phyloP scores from a whole-genome alignment of 164 flowering plant species.

The Kingdonia uniflora region DNA sequence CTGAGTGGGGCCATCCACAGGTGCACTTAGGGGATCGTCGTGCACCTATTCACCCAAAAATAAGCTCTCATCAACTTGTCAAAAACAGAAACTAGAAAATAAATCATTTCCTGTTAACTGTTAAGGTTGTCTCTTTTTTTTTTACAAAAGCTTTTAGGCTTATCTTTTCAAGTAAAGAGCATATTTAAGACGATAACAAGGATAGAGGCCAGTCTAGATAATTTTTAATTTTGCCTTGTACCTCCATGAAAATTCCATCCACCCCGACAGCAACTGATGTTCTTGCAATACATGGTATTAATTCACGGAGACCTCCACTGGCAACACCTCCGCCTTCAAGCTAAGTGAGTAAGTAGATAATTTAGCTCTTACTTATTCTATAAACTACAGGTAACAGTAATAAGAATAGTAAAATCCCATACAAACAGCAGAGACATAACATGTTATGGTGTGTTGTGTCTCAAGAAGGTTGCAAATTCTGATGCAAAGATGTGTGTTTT shows the following conservation, averaged over 20 bases:
- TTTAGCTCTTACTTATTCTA: too few relatives aligned
- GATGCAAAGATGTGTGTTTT: too few relatives aligned
- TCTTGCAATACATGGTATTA: slow-evolving; percentile 96
- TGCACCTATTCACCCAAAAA: slow-evolving; percentile 52
- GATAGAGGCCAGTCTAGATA: too few relatives aligned
- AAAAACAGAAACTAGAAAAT: slow-evolving; percentile 1
- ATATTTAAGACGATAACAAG: too few relatives aligned
- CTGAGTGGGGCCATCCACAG: slow-evolving; percentile 99
- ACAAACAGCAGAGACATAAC: too few relatives aligned
- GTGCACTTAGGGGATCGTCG: slow-evolving; percentile 85
- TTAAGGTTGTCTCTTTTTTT: too few relatives aligned
- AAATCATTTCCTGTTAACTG: not conserved
- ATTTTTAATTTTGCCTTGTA: slow-evolving; percentile 11
- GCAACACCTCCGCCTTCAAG: slow-evolving; percentile 98
- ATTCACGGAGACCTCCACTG: slow-evolving; percentile 95
- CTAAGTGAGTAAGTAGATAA: slow-evolving; percentile 25
- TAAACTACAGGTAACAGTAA: too few relatives aligned
- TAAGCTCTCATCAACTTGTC: slow-evolving; percentile 12
- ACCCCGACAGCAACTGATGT: slow-evolving; percentile 97
- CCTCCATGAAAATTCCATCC: slow-evolving; percentile 99
- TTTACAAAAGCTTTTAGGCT: too few relatives aligned
- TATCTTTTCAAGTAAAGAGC: too few relatives aligned
- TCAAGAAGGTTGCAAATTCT: too few relatives aligned
- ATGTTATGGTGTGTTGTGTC: too few relatives aligned
- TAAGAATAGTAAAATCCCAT: too few relatives aligned